Evolutionary conservation across 805 yeast genomes (phyloP), one percentile per base, ranked within the genome.

Genomic region (Phaffomyces opuntiae): DNA sequence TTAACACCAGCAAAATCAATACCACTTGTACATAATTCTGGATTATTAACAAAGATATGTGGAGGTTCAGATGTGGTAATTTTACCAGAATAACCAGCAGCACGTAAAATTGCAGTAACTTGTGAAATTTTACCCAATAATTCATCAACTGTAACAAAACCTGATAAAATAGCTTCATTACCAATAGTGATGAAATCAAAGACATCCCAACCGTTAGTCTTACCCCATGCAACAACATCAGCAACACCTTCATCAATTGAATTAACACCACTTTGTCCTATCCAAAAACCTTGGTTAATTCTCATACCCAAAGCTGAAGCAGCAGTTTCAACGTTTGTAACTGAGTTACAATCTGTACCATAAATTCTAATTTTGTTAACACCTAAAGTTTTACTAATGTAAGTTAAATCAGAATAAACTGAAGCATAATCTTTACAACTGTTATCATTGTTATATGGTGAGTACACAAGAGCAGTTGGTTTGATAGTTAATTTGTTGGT

Each of bases 41-140:
- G 87, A 61, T 84, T 51, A 42, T 68, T 61, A 59, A 75, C 75
- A 64, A 74, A 89, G 17, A 80, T 66, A 13, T 76, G 83, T n/a
- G 96, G 93, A 45, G 96, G 95, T 64, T 90, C 97, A 46, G 96
- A 78, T 17, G 96, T 89, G 21, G 95, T 82, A 39, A 89, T 73
- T 45, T 67, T 59, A 43, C 96, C 96, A 9, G 70, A 65, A 67
- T 80, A 90, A 35, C 97, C 97, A 26, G 87, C 90, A 42, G 61
- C 65, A 46, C 66, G 59, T 46, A 90, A 74, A 50, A 65, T 65
- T 12, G 72, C 34, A 63, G 81, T 84, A 43, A 87, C 93, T 12
- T 77, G 65, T 1, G 77, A 46, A 50, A 88, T 83, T 65, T 87
- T 87, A 41, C 65, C 38, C 31, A 81, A 69, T 53, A 90, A 74